Conservation (phyloP, 164 flowering plant species). For the Akebia trifoliata region DNA sequence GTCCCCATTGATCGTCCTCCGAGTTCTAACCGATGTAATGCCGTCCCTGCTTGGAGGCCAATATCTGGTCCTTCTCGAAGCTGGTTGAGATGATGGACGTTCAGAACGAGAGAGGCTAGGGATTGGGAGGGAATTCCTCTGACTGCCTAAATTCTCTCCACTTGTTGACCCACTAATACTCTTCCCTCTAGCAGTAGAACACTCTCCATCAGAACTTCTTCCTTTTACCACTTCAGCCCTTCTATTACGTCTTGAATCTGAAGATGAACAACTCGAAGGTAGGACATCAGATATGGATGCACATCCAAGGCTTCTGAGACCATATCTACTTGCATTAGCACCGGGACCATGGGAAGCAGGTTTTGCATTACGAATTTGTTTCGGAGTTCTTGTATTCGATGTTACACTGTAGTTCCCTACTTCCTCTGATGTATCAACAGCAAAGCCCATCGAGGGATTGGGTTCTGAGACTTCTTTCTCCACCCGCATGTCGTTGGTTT, state of each 20-base stretch:
- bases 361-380: constrained; percentile 19
- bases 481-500: constrained; percentile 32
- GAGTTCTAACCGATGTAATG: constrained; percentile 47
- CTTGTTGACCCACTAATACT: constrained; percentile 31
- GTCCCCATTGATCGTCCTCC: constrained; percentile 34
- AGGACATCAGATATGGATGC: constrained; percentile 51
- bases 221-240: constrained; percentile 31
- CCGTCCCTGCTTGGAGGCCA: constrained; percentile 24
- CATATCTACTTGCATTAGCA: constrained; percentile 30
- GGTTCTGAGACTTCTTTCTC: constrained; percentile 30
- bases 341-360: constrained; percentile 15
- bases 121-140: constrained; percentile 7
- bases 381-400: constrained; percentile 29
- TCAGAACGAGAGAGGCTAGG: constrained; percentile 34
- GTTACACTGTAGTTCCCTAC: constrained; percentile 29
- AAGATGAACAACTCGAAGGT: constrained; percentile 36
- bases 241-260: constrained; percentile 35
- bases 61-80: constrained; percentile 40
- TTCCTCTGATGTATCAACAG: constrained; percentile 21
- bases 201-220: constrained; percentile 31
- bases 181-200: constrained; percentile 44
- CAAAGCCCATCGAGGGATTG: constrained; percentile 14
- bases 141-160: constrained; percentile 22
- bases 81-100: constrained; percentile 17
- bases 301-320: constrained; percentile 51